phyloP scores from a whole-genome alignment of 2,329 filamentous ascomycete genomes.

The Elsinoe fawcettii region DNA sequence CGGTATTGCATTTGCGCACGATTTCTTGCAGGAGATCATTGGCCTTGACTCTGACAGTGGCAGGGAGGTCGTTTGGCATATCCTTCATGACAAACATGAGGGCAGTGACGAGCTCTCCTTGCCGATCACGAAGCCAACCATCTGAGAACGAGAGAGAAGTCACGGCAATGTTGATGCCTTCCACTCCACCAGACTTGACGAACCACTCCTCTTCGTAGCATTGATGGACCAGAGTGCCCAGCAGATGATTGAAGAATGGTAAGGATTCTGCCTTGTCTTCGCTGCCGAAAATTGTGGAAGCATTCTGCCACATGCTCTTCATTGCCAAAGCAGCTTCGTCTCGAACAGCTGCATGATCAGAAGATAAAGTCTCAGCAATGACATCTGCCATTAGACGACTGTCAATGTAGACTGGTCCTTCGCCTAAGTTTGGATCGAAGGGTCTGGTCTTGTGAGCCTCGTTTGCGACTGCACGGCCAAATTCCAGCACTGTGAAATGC shows the following conservation, averaged over 20 bases:
- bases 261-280: constrained; percentile 64
- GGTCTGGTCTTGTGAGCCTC: constrained; percentile 66
- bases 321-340: constrained; percentile 76
- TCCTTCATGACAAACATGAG: constrained; percentile 97
- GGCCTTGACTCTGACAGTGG: constrained; percentile 75
- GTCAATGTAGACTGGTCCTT: constrained; percentile 80
- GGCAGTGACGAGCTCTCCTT: constrained; percentile 82
- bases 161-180: constrained; percentile 82
- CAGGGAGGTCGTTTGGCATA: constrained; percentile 87
- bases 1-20: constrained; percentile 69
- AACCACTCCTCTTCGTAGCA: constrained; percentile 99
- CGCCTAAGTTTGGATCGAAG: constrained; percentile 78
- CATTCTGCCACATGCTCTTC: constrained; percentile 67
- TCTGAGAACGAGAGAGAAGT: constrained; percentile 80
- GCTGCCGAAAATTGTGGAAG: constrained; percentile 70
- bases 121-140: constrained; percentile 70
- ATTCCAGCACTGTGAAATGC: constrained; percentile 84
- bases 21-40: constrained; percentile 76
- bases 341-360: constrained; percentile 70
- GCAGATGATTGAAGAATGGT: constrained; percentile 76
- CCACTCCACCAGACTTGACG: constrained; percentile 83
- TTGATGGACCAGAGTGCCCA: constrained; percentile 80
- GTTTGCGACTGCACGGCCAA: constrained; percentile 76
- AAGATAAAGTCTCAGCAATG: constrained; percentile 81
- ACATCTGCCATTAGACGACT: constrained; percentile 82